Evolutionary conservation across 768 basidiomycete species (phyloP).

Genomic region (Pleurotus citrinopileatus): DNA sequence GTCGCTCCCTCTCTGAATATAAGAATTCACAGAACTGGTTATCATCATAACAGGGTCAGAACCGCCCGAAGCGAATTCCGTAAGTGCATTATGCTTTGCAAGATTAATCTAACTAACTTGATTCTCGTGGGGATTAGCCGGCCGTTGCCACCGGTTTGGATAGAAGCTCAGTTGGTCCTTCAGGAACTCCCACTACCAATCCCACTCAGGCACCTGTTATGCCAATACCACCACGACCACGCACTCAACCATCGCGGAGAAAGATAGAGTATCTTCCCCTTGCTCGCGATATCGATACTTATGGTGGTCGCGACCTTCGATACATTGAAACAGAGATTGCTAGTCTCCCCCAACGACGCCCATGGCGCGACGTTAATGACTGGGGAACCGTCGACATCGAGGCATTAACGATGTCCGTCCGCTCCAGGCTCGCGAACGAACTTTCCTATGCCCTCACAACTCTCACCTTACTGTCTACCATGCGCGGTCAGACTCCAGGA

Average conservation of each 20-base stretch:
- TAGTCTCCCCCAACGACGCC: conserved; percentile 48
- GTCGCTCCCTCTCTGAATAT: conserved; percentile 9
- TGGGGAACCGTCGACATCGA: conserved; percentile 92
- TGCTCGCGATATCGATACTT: conserved; percentile 67
- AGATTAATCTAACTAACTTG: background rate
- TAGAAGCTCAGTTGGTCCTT: conserved; percentile 22
- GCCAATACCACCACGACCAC: conserved; percentile 32
- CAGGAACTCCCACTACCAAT: conserved; percentile 17
- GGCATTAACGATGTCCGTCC: conserved; percentile 88
- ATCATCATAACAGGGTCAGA: conserved; percentile 30
- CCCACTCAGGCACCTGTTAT: conserved; percentile 27
- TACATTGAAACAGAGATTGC: conserved; percentile 59
- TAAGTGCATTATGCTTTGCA: conserved; percentile 27
- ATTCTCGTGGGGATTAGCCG: conserved; percentile 7
- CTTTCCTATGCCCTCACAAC: conserved; percentile 89
- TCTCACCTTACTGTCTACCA: conserved; percentile 75
- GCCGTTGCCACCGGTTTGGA: conserved; percentile 22
- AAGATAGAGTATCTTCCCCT: conserved; percentile 90
- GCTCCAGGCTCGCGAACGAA: conserved; percentile 81
- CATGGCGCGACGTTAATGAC: conserved; percentile 72
- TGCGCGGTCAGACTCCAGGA: conserved; percentile 62
- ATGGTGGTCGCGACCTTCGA: conserved; percentile 80
- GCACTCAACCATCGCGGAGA: conserved; percentile 57
- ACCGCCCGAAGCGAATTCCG: conserved; percentile 42
- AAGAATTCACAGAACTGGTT: background rate